Evolutionary conservation across 495 filamentous ascomycete genomes (phyloP).

Genomic region (Massariosphaeria phaeospora): DNA sequence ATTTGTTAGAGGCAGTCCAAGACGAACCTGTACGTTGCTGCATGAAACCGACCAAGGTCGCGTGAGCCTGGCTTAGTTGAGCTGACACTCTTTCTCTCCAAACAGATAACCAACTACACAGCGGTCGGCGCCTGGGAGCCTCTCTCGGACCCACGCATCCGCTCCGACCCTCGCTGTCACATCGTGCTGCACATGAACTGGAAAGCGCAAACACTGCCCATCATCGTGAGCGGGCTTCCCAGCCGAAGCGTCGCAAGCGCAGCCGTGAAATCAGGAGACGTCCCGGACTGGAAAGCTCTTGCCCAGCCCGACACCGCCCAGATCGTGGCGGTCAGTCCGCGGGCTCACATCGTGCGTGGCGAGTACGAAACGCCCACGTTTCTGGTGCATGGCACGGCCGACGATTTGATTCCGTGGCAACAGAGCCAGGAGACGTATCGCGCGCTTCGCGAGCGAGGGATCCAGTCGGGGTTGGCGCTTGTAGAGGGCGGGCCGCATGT

Average conservation of each 20-base stretch:
- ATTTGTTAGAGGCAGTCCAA: too few relatives aligned
- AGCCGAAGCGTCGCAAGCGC: not conserved
- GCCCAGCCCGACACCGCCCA: too few relatives aligned
- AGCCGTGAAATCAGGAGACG: too few relatives aligned
- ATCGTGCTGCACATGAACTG: conserved; percentile 48
- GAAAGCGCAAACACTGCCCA: conserved; percentile 42
- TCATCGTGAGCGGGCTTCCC: conserved; percentile 40
- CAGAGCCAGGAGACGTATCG: not conserved
- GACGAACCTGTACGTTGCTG: too few relatives aligned
- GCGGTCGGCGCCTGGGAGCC: not conserved
- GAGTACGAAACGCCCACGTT: conserved; percentile 46
- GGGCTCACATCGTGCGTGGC: conserved; percentile 40
- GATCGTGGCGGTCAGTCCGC: not conserved
- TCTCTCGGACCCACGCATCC: not conserved
- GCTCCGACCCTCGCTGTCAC: conserved; percentile 44
- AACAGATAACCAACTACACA: not conserved
- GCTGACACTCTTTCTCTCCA: not conserved
- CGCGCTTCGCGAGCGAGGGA: not conserved
- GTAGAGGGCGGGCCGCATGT: conserved; percentile 7
- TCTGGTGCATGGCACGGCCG: conserved; percentile 45
- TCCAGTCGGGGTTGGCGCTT: not conserved
- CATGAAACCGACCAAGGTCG: too few relatives aligned
- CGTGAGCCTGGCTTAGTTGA: not conserved
- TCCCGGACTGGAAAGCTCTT: too few relatives aligned
- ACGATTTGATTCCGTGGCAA: conserved; percentile 46